phyloP scores from a whole-genome alignment of 2,329 filamentous ascomycete genomes.

The Diplodia corticola region DNA sequence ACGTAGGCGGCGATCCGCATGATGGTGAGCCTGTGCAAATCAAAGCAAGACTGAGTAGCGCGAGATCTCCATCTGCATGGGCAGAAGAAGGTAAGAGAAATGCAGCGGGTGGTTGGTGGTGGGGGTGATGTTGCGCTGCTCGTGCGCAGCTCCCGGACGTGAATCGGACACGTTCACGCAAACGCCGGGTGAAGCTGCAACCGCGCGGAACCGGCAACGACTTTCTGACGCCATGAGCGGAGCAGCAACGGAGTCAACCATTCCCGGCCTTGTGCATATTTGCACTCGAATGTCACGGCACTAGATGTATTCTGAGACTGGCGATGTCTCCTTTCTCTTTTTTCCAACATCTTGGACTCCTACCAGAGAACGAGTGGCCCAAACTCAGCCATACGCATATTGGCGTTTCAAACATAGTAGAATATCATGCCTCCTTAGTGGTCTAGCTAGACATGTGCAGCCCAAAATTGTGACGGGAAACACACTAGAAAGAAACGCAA shows the following conservation, averaged over 20 bases:
- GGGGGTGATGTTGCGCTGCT: constrained; percentile 10
- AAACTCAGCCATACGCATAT: too few species aligned
- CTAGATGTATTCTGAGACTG: too few species aligned
- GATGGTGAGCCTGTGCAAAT: constrained; percentile 17
- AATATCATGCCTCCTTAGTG: too few species aligned
- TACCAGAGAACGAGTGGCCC: too few species aligned
- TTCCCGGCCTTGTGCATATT: background rate
- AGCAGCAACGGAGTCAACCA: too few species aligned
- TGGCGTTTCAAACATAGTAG: too few species aligned
- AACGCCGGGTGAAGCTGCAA: constrained; percentile 20
- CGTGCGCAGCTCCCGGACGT: constrained; percentile 12
- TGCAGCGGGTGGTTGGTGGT: background rate
- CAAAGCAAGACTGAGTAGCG: constrained; percentile 6
- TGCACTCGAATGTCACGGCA: background rate
- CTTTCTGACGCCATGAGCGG: background rate
- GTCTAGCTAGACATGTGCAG: too few species aligned
- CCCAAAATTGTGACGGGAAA: too few species aligned
- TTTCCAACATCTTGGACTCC: too few species aligned
- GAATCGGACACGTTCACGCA: constrained; percentile 23
- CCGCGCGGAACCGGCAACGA: background rate
- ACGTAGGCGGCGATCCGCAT: constrained; percentile 23
- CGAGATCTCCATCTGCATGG: constrained; percentile 20
- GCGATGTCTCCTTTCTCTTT: too few species aligned
- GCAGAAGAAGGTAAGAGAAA: background rate
- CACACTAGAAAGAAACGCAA: too few species aligned